Base-by-base conservation (phyloP, 768 basidiomycete species). In the Lyophyllum atratum region DNA sequence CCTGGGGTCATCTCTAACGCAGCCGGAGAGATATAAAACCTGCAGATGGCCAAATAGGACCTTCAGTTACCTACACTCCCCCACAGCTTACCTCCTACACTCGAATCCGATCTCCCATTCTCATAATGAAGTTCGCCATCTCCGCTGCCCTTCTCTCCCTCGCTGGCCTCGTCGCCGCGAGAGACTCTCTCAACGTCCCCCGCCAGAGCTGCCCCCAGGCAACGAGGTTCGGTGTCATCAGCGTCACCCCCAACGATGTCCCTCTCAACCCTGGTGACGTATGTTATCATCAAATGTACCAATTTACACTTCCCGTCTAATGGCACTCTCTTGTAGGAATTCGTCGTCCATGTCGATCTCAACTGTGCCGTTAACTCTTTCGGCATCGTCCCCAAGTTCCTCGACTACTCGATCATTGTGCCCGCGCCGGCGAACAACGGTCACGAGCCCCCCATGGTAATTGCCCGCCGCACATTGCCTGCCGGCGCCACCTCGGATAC, bases 201-300 rank as follows among this genome's bases (percentile, higher is more conserved):
- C n/a, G n/a, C 12, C 54, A 52, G 28, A 24, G 4, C 3, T 61
- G 60, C 53, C n/a, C 60, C 0, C 24, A 61, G 37, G 60, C 60
- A n/a, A 11, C n/a, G 34, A 43, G 60, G 24, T 61, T 61, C 29
- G 60, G 60, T 12, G 26, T 22, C 19, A 2, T 54, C 14, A 34
- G 15, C 39, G 25, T 61, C 39, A n/a, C 51, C 56, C 25, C 60
- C 60, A 8, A 39, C n/a, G 14, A 52, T 49, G 21, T n/a, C n/a
- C 43, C 49, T 0, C 47, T 61, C 19, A 61, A 40, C 37, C 34
- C 60, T 29, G 60, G 60, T 17, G 60, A 61, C 28, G 60, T 61
- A 58, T 25, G 56, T 57, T 17, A n/a, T 6, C 40, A 45, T 46
- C n/a, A n/a, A n/a, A n/a, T n/a, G n/a, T n/a, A n/a, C n/a, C n/a